phyloP scores from a whole-genome alignment of 1,284 basidiomycete species.

The Cutaneotrichosporon dermatis region DNA sequence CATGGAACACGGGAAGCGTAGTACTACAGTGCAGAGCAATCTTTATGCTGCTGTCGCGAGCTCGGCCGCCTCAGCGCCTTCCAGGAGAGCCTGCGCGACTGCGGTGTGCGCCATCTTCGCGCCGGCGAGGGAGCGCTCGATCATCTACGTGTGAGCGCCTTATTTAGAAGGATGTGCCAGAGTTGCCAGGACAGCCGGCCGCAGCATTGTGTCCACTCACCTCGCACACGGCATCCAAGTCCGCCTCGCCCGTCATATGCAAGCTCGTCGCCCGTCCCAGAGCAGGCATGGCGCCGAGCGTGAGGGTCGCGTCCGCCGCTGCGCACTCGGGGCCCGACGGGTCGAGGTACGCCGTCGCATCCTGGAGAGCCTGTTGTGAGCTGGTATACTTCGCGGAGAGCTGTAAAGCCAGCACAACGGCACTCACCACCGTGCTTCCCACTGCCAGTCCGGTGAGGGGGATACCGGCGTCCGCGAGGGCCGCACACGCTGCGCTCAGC shows the following conservation, averaged over 20 bases:
- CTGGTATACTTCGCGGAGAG: neutral
- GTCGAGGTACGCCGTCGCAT: slow-evolving; percentile 63
- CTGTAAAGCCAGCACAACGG: neutral
- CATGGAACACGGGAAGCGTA: neutral
- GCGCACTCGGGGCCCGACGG: slow-evolving; percentile 58
- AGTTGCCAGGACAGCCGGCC: too few relatives aligned
- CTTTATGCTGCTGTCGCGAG: neutral
- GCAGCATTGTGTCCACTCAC: neutral
- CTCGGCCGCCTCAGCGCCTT: slow-evolving; percentile 5
- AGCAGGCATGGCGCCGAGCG: slow-evolving; percentile 81
- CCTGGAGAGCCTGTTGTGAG: slow-evolving; percentile 37
- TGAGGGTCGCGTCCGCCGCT: slow-evolving; percentile 60
- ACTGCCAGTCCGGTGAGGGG: slow-evolving; percentile 44
- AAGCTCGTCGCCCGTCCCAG: slow-evolving; percentile 78
- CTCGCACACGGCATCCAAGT: slow-evolving; percentile 22
- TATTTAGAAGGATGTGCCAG: too few relatives aligned
- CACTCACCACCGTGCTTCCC: slow-evolving; percentile 28
- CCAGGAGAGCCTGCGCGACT: slow-evolving; percentile 31
- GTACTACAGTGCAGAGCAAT: neutral
- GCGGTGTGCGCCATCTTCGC: slow-evolving; percentile 32
- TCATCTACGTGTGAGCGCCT: slow-evolving; percentile 26
- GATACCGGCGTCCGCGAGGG: slow-evolving; percentile 56
- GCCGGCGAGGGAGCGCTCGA: slow-evolving; percentile 27
- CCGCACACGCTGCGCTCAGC: slow-evolving; percentile 80
- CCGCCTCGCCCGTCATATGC: slow-evolving; percentile 65